phyloP scores from a whole-genome alignment of 2,329 filamentous ascomycete genomes.

The Trichoderma oligosporum region DNA sequence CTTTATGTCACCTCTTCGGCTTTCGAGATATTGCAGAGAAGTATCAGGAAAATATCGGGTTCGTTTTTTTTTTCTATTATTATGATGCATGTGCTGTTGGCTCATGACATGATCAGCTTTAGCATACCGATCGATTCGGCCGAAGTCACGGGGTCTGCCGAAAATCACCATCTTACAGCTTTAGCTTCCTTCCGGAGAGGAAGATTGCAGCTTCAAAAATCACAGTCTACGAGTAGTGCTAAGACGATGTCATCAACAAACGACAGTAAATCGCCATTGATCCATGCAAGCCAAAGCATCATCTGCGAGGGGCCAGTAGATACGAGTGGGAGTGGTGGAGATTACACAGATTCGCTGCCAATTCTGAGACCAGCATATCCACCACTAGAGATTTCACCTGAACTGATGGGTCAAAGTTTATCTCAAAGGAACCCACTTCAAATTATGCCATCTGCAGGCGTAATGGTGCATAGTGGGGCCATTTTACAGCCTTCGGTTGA shows the following conservation, averaged over 20 bases:
- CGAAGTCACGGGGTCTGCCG: constrained; percentile 25
- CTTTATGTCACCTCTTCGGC: constrained; percentile 24
- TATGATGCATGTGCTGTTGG: neutral
- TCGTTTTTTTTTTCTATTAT: neutral
- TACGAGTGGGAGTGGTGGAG: neutral
- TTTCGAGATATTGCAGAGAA: constrained; percentile 24
- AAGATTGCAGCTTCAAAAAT: constrained; percentile 20
- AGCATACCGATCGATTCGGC: constrained; percentile 16
- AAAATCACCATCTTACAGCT: constrained; percentile 23
- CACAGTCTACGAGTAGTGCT: constrained; percentile 17
- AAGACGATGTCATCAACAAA: constrained; percentile 18
- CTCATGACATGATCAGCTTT: neutral
- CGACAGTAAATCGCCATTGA: constrained; percentile 15
- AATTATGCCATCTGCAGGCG: constrained; percentile 10
- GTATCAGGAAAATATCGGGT: constrained; percentile 20
- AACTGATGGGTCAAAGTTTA: constrained; percentile 11
- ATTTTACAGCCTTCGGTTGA: constrained; percentile 23
- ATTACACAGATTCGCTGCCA: constrained; percentile 14
- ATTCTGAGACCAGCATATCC: constrained; percentile 9
- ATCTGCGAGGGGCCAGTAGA: neutral
- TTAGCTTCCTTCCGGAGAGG: constrained; percentile 24
- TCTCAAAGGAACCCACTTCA: constrained; percentile 19
- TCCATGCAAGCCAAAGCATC: constrained; percentile 20
- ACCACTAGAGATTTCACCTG: neutral
- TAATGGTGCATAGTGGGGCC: constrained; percentile 20